Base-by-base conservation (phyloP, 1,284 basidiomycete species). In the Golubevia sp. region DNA sequence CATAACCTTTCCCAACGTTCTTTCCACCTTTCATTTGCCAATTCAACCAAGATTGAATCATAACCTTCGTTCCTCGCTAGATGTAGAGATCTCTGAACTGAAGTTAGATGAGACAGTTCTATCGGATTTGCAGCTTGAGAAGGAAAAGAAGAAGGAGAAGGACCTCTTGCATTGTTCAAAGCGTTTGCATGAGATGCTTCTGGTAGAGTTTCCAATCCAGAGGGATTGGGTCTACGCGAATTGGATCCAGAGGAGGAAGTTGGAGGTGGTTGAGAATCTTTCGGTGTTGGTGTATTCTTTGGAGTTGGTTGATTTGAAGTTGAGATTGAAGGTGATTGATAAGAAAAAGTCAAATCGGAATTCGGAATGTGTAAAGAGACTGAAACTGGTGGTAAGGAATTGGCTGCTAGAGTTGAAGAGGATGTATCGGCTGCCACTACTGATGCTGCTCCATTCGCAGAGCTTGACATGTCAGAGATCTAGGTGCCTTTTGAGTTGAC, bases 1-100 rank as follows among this genome's bases (percentile, higher is more conserved):
- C 80, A 83, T 38, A 83, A 62, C 1, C 75, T 61, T 54, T 79
- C 79, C 80, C 80, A 83, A 49, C 80, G 63, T 49, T 80, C 72
- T 30, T 69, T 73, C 79, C 79, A 83, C 0, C 68, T 55, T 26
- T 73, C 71, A 48, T 81, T 83, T 18, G 79, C 59, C 4, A 83
- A 67, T 30, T 79, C 73, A 24, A 82, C 25, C 15, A 71, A 70
- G 25, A 81, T 70, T 21, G 60, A 49, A 49, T 74, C 70, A 61
- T 83, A 83, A 1, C 77, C 77, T 23, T 75, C 74, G 1, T 64
- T 71, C 2, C 70, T 56, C 3, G 78, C 71, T n/a, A 72, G 64
- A 2, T 64, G 58, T 2, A 56, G 49, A 49, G 54, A 52, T 21
- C 67, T 56, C 44, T 61, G 62, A 6, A 55, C 48, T 7, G 74